Evolutionary conservation across 495 filamentous ascomycete genomes (phyloP).

Genomic region (Wilcoxina mikolae): DNA sequence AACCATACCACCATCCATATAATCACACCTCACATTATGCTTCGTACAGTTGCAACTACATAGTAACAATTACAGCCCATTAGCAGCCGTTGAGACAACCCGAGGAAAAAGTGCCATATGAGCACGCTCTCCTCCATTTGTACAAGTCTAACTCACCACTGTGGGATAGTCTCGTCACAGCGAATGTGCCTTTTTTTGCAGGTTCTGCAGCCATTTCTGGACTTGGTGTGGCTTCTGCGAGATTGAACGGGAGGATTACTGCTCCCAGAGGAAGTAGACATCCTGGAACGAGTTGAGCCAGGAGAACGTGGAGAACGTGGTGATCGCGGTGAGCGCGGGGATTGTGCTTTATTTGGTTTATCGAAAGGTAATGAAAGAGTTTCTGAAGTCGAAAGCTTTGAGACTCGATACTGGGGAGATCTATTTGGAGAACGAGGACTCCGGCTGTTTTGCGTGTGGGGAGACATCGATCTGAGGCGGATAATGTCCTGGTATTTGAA

Average conservation of each 20-base stretch:
- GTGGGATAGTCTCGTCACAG: slow-evolving; percentile 92
- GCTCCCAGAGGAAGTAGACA: background rate
- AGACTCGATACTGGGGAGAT: slow-evolving; percentile 1
- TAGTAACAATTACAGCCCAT: background rate
- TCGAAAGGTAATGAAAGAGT: background rate
- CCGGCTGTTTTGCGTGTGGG: background rate
- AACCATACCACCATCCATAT: slow-evolving; percentile 63
- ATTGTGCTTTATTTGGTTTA: background rate
- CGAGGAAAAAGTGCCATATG: background rate
- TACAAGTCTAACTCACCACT: slow-evolving; percentile 53
- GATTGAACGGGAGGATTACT: background rate
- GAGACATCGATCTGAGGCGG: slow-evolving; percentile 2
- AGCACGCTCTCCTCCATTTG: too few species aligned
- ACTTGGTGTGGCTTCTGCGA: slow-evolving; percentile 76
- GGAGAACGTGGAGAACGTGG: background rate
- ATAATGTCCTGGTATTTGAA: slow-evolving; percentile 6
- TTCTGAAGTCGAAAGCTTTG: slow-evolving; percentile 3
- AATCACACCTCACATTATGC: slow-evolving; percentile 94
- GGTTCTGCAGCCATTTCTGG: slow-evolving; percentile 88
- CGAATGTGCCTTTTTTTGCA: slow-evolving; percentile 96
- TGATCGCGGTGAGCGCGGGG: background rate
- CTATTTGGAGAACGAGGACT: background rate
- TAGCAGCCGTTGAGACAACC: background rate
- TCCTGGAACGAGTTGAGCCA: slow-evolving; percentile 2
- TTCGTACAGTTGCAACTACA: slow-evolving; percentile 91